Evolutionary conservation across 164 flowering plant genomes (phyloP).

Genomic region (Nymphaea thermarum): DNA sequence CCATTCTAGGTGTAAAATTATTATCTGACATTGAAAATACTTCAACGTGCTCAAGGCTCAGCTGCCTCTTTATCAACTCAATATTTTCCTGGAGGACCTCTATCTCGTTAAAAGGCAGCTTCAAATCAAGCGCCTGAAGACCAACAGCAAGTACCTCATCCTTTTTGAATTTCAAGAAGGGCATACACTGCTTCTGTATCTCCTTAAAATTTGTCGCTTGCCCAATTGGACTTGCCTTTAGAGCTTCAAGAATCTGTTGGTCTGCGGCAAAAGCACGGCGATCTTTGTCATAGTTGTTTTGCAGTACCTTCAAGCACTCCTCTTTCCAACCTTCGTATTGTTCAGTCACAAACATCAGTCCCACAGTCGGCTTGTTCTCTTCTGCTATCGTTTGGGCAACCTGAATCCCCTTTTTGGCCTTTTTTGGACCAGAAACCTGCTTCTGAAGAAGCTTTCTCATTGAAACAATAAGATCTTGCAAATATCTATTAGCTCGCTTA

Average conservation of each 20-base stretch:
- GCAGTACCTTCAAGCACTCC: slow-evolving; percentile 58
- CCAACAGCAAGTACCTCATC: slow-evolving; percentile 62
- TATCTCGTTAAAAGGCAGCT: slow-evolving; percentile 64
- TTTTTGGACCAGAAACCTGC: slow-evolving; percentile 56
- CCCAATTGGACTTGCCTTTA: slow-evolving; percentile 34
- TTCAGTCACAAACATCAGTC: slow-evolving; percentile 70
- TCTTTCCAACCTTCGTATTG: slow-evolving; percentile 82
- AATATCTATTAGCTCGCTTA: slow-evolving; percentile 63
- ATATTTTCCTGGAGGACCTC: slow-evolving; percentile 61
- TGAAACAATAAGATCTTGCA: slow-evolving; percentile 57
- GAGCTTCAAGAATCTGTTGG: slow-evolving; percentile 39
- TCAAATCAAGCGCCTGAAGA: slow-evolving; percentile 60
- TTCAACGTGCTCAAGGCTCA: slow-evolving; percentile 60
- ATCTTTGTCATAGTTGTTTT: slow-evolving; percentile 30
- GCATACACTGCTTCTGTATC: slow-evolving; percentile 70
- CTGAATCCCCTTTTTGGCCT: slow-evolving; percentile 40
- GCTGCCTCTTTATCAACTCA: slow-evolving; percentile 66
- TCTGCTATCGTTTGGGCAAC: slow-evolving; percentile 13
- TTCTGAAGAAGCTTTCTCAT: slow-evolving; percentile 83
- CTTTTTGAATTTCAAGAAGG: slow-evolving; percentile 79
- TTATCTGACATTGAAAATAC: slow-evolving; percentile 40
- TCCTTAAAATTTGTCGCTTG: slow-evolving; percentile 42
- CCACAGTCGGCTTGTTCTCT: slow-evolving; percentile 27
- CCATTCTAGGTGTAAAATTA: slow-evolving; percentile 44
- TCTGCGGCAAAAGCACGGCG: slow-evolving; percentile 52